Conservation (phyloP, 2,329 filamentous ascomycete species). For the Sordariomycetes sp. region DNA sequence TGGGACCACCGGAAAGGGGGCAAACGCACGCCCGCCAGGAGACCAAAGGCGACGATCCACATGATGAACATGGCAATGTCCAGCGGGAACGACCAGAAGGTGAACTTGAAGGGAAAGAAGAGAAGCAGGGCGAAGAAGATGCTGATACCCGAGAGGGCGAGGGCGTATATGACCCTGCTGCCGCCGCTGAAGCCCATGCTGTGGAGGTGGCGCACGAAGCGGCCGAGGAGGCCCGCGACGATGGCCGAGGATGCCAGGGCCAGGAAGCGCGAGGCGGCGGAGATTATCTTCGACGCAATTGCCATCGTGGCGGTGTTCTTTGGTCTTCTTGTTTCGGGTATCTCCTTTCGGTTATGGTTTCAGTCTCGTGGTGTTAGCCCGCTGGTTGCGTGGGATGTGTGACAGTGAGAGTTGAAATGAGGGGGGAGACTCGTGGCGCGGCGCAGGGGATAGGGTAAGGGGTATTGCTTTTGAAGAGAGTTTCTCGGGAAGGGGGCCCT, state of each 20-base stretch:
- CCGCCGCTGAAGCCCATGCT: constrained; percentile 6
- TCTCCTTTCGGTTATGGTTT: not conserved
- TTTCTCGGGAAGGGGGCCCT: not conserved
- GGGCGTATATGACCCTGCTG: constrained; percentile 13
- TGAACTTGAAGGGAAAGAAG: constrained; percentile 10
- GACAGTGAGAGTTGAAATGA: not conserved
- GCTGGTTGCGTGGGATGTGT: not conserved
- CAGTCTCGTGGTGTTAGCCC: not conserved
- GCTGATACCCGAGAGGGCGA: constrained; percentile 15
- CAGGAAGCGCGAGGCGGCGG: constrained; percentile 10
- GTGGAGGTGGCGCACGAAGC: constrained; percentile 10
- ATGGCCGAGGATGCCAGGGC: constrained; percentile 12
- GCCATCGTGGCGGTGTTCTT: not conserved
- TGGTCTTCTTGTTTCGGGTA: not conserved
- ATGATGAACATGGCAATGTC: constrained; percentile 15
- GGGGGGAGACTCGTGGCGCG: not conserved
- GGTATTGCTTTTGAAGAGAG: not conserved
- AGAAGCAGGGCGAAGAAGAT: constrained; percentile 15
- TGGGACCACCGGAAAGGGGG: not conserved
- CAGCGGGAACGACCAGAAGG: constrained; percentile 14
- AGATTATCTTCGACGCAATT: constrained; percentile 4
- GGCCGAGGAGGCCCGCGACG: constrained; percentile 13
- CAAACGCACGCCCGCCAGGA: constrained; percentile 12
- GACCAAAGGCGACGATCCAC: constrained; percentile 16
- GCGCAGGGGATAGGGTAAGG: not conserved